A percentile compares a stretch with the other conserved stretches of the same genome.
Evolutionary conservation across 305 asterid species (phyloP).

Genomic region (Euphrasia arctica): DNA sequence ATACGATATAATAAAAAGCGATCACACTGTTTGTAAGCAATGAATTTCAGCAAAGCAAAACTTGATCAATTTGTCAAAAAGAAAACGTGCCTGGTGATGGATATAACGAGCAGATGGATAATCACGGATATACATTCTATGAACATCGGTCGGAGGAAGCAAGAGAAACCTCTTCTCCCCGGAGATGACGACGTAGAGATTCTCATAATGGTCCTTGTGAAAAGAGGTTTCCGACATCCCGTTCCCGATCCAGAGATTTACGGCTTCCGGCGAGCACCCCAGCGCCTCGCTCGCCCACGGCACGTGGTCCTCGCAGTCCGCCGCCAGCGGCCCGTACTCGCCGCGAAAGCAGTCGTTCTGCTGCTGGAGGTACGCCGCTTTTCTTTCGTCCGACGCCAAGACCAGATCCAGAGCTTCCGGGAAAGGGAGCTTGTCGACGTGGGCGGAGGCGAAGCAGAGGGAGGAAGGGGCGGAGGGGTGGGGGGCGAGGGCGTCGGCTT

Average conservation of each 20-base stretch:
- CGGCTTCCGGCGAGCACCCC: constrained; percentile 81
- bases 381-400: constrained; percentile 28
- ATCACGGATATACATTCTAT: constrained; percentile 73
- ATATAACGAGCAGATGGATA: constrained; percentile 66
- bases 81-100: constrained; percentile 34
- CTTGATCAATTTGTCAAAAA: not conserved
- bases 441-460: constrained; percentile 79
- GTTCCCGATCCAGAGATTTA: constrained; percentile 84
- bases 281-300: constrained; percentile 79
- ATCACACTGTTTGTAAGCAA: not conserved
- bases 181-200: constrained; percentile 70
- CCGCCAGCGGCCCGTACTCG: constrained; percentile 58
- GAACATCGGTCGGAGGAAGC: constrained; percentile 89
- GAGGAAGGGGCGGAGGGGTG: constrained; percentile 46
- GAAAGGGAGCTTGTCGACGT: constrained; percentile 53
- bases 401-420: constrained; percentile 52
- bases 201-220: constrained; percentile 91
- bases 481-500: constrained; percentile 66
- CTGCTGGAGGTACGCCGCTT: constrained; percentile 75
- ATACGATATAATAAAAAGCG: not conserved
- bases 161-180: constrained; percentile 79
- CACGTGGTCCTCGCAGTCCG: constrained; percentile 60
- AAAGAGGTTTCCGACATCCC: constrained; percentile 65
- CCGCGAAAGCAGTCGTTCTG: constrained; percentile 87
- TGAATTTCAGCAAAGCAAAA: not conserved